Percentiles rank a stretch among this genome's conserved stretches.
Conservation (phyloP, 768 basidiomycete genomes). For the Kwoniella sp. region DNA sequence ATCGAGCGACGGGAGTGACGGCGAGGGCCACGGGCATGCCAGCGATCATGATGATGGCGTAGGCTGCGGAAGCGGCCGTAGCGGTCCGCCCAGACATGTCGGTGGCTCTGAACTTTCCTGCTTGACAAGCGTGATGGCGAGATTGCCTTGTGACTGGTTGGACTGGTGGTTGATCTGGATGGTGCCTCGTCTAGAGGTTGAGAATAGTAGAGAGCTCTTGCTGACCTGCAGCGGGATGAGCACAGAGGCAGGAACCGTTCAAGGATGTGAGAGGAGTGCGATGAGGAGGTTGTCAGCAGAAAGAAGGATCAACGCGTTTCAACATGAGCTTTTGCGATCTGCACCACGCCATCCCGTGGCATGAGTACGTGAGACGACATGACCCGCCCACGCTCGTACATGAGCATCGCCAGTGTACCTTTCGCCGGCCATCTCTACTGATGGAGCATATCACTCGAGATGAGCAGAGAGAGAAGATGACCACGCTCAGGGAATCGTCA, state of each 20-base stretch:
- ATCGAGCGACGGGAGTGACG: constrained; percentile 39
- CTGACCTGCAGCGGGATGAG: constrained; percentile 42
- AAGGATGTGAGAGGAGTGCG: neutral
- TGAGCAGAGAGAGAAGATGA: neutral
- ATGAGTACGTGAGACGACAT: neutral
- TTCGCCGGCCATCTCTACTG: constrained; percentile 1
- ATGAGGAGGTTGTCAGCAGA: neutral
- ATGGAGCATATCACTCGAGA: constrained; percentile 9
- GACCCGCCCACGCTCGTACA: neutral
- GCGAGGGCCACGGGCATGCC: constrained; percentile 19
- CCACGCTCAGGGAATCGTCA: constrained; percentile 9
- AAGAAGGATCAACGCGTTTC: neutral
- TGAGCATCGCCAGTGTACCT: neutral
- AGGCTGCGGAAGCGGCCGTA: too few species aligned
- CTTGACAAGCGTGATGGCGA: too few species aligned
- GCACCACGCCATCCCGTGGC: neutral
- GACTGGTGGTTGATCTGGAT: neutral
- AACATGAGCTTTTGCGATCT: neutral
- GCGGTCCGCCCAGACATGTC: too few species aligned
- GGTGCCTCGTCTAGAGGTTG: constrained; percentile 37
- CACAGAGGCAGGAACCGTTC: too few species aligned
- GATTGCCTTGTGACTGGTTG: neutral
- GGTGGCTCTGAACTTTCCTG: too few species aligned
- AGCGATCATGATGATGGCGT: neutral
- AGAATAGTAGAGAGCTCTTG: neutral